These are phyloP conservation scores for Canavalia ensiformis DNA, from an alignment of 306 rosid genomes.

Conservation along the genomic window DNA sequence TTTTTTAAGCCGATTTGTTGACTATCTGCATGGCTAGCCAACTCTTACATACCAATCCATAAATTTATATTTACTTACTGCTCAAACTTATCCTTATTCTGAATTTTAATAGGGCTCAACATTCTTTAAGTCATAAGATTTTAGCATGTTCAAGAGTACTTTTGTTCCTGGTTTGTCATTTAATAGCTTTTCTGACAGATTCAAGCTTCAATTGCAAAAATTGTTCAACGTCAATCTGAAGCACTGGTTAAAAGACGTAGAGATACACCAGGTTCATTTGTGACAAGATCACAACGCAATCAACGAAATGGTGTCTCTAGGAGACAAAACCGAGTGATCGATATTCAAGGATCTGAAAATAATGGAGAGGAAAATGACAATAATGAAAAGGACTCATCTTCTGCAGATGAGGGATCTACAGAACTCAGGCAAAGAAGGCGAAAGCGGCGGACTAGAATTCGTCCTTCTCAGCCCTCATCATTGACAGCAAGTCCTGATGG, in stretches of 20 bases:
- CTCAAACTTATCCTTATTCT: background rate
- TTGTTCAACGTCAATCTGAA: constrained; percentile 88
- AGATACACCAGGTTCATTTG: constrained; percentile 60
- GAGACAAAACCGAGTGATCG: constrained; percentile 69
- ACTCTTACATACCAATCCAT: background rate
- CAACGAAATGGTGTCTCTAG: constrained; percentile 64
- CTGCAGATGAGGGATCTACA: constrained; percentile 71
- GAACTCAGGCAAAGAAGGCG: constrained; percentile 70
- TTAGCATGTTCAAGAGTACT: constrained; percentile 12
- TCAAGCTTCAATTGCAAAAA: constrained; percentile 66
- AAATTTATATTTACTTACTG: background rate
- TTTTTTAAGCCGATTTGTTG: constrained; percentile 15
- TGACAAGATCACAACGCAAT: constrained; percentile 74
- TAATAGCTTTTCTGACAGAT: constrained; percentile 51
- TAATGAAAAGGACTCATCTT: constrained; percentile 74
- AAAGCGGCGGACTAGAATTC: constrained; percentile 69
- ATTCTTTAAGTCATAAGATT: constrained; percentile 1
- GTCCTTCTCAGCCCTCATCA: constrained; percentile 80
- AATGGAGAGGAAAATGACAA: constrained; percentile 77
- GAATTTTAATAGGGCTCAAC: background rate
- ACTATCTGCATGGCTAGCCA: constrained; percentile 13
- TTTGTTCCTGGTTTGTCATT: constrained; percentile 20
- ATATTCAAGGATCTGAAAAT: constrained; percentile 70
- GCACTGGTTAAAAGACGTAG: constrained; percentile 83
- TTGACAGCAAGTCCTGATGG: constrained; percentile 71